Evolutionary conservation across 257 asterid species (phyloP).

Genomic region (Agastache rugosa): DNA sequence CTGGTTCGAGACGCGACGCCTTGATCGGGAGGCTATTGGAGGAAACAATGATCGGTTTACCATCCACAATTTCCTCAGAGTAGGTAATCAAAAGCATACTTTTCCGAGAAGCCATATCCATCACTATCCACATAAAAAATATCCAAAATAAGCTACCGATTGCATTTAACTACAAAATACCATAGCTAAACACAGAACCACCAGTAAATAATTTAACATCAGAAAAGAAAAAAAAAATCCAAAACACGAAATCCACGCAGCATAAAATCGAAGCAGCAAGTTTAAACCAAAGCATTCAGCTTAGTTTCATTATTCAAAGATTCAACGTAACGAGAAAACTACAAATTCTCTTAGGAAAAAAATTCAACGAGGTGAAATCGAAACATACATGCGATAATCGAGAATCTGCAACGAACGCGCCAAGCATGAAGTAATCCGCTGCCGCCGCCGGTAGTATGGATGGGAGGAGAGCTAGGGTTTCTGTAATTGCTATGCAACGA

Average conservation of each 20-base stretch:
- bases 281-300: not conserved
- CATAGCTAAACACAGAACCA: not conserved
- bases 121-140: slow-evolving; percentile 29
- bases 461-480: slow-evolving; percentile 41
- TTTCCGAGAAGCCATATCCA: slow-evolving; percentile 48
- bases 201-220: not conserved
- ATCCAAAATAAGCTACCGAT: slow-evolving; percentile 20
- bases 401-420: slow-evolving; percentile 13
- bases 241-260: not conserved
- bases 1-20: slow-evolving; percentile 71
- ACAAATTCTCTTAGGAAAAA: not conserved
- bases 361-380: slow-evolving; percentile 18
- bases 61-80: slow-evolving; percentile 70
- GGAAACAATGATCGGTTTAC: slow-evolving; percentile 65
- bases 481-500: slow-evolving; percentile 37
- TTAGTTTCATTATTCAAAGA: not conserved
- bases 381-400: slow-evolving; percentile 24
- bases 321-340: not conserved
- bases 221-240: not conserved
- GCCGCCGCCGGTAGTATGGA: slow-evolving; percentile 27
- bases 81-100: slow-evolving; percentile 63
- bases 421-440: slow-evolving; percentile 28
- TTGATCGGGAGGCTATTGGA: slow-evolving; percentile 77
- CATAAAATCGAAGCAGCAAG: not conserved
- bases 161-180: not conserved